Percentiles rank a stretch among this genome's conserved stretches.
Evolutionary conservation across 2,329 filamentous ascomycete genomes (phyloP).

Genomic region (Phyllosticta citribraziliensis): DNA sequence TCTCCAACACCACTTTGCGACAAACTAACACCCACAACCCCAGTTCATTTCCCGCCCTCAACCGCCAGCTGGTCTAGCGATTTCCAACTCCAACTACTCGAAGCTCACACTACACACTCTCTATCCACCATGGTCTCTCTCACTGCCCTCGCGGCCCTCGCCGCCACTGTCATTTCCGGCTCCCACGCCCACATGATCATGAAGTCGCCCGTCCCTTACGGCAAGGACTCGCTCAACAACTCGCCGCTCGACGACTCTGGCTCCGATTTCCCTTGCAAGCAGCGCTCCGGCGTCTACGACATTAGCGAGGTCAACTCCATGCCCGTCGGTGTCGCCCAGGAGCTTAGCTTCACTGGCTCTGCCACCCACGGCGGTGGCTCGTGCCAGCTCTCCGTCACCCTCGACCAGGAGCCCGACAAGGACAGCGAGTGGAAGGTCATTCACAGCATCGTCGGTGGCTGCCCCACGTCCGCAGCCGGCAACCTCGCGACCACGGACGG

Average conservation of each 20-base stretch:
- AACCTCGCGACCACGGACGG: slow-evolving; percentile 44
- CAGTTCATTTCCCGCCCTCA: background rate
- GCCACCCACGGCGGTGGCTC: slow-evolving; percentile 86
- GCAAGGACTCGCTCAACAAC: slow-evolving; percentile 41
- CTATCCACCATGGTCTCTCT: slow-evolving; percentile 42
- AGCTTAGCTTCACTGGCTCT: slow-evolving; percentile 23
- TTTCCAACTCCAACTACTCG: background rate
- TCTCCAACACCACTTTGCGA: background rate
- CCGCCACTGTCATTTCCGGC: slow-evolving; percentile 44
- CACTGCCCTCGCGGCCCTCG: slow-evolving; percentile 41
- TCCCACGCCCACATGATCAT: slow-evolving; percentile 71
- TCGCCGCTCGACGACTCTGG: slow-evolving; percentile 53
- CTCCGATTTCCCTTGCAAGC: slow-evolving; percentile 76
- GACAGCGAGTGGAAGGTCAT: slow-evolving; percentile 72
- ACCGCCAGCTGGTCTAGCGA: slow-evolving; percentile 8
- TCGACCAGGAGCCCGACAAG: slow-evolving; percentile 49
- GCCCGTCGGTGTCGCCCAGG: slow-evolving; percentile 36
- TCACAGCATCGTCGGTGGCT: slow-evolving; percentile 77
- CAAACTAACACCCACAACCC: background rate
- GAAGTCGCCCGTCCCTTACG: slow-evolving; percentile 55
- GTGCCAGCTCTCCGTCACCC: slow-evolving; percentile 81
- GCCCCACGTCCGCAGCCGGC: slow-evolving; percentile 49
- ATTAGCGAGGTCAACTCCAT: slow-evolving; percentile 47
- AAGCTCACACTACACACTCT: slow-evolving; percentile 7
- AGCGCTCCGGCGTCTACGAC: slow-evolving; percentile 32